Base-by-base conservation (phyloP, 116 monocot species). In the Cymodocea nodosa region DNA sequence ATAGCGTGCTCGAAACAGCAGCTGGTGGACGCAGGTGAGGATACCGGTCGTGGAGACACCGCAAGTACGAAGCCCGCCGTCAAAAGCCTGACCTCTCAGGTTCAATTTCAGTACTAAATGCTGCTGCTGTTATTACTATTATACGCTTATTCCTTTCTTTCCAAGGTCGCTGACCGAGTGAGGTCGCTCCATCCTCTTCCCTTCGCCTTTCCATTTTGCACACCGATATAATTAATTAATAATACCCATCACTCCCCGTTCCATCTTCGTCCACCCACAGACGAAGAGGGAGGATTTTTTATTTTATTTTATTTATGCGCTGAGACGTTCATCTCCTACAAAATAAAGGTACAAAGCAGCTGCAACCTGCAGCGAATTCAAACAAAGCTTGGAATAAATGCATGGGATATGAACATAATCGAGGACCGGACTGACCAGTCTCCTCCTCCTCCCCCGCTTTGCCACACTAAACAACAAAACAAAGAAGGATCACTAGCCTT, bases 1-100 rank as follows among this genome's bases (percentile, higher is more conserved):
- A 87, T 92, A 55, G 86, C 91, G 14, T 92, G 91, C 53, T 76
- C 84, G 19, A 89, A 85, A 81, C 84, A 66, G 62, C 77, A 78
- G 65, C 71, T 81, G 52, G 77, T 67, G 22, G 86, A 75, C 64
- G 81, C 50, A 18, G 81, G 58, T 23, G 81, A 74, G 25, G 68
- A 71, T 49, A 57, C 70, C 56, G 69, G 51, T 5, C 53, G 54
- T 19, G 78, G 73, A 25, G 72, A 78, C 34, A n/a, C 67, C 23
- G 53, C 83, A 24, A 72, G 80, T 63, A 67, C 70, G 16, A 87
- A 79, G 59, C 84, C 81, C 51, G 66, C 83, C 74, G 84, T 84
- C 70, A 89, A 89, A 79, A 89, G 80, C 76, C 82, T 89, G 54
- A 80, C 79, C 23, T 80, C 85, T 15, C 89, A 89, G 85, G 89